Evolutionary conservation across 1,139 yeast species (phyloP), one percentile per base, ranked within the genome.

Genomic region (Wickerhamomyces sp.): DNA sequence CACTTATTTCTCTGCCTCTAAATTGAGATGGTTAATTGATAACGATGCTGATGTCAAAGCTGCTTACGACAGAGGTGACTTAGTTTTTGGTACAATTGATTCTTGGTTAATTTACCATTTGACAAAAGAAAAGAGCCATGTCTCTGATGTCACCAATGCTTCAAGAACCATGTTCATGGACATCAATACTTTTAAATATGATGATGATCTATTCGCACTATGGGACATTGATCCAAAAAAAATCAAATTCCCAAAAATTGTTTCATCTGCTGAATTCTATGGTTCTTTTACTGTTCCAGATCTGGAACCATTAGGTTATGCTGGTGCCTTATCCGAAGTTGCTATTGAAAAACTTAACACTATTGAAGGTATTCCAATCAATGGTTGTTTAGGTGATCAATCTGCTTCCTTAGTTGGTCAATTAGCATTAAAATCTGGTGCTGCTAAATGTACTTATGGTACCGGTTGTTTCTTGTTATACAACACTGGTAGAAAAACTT

Each of bases 361-460:
- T 22, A 45, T 78, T 44, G 61, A 65, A 38, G 82, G 78, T 37
- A 69, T 82, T 18, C 96, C 96, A 26, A 78, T 90, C 43, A 76
- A 88, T 54, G 97, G 97, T 30, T 87, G 96, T 64, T 70, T 90
- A 24, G 97, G 97, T 46, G 97, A 90, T 65, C 97, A 90, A 67
- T 79, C 92, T 43, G 90, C 97, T 4, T 94, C 97, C 5, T 67
- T 90, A 46, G 96, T 89, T 37, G 97, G 97, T 26, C 97, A 90
- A 64, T 65, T 87, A 62, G 96, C 96, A 2, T 78, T 87, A 56
- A 72, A 75, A 49, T 74, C 79, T 25, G 97, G 97, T 41, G 78
- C 84, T 39, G 96, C 96, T 31, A 90, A 90, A 64, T 87, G 95
- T 70, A 90, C 97, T n/a, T 90, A 89, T 59, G 97, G 97, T 51